A percentile compares a stretch with the other conserved stretches of the same genome.
Evolutionary conservation across 441 rosid species (phyloP).

Genomic region (Omphalea diandra): DNA sequence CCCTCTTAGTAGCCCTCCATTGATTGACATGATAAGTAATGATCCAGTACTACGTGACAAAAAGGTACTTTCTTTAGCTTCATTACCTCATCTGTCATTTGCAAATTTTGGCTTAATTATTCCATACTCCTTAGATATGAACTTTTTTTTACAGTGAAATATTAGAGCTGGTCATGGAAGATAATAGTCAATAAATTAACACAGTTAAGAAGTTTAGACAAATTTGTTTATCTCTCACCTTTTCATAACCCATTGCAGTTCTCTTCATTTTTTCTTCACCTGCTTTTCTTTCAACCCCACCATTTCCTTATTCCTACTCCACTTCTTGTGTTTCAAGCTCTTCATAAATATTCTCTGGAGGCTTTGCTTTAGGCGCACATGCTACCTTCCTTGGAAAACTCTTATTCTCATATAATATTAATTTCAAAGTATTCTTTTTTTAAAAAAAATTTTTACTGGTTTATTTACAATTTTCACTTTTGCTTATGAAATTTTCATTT

Average conservation of each 20-base stretch:
- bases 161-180: background rate
- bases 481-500: background rate
- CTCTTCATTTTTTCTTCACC: background rate
- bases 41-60: slow-evolving; percentile 87
- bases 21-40: slow-evolving; percentile 88
- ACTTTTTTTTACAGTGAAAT: background rate
- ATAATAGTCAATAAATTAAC: background rate
- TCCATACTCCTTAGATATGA: background rate
- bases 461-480: background rate
- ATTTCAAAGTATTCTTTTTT: background rate
- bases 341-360: background rate
- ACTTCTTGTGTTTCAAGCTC: background rate
- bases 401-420: background rate
- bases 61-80: slow-evolving; percentile 52
- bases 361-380: background rate
- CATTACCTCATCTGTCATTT: background rate
- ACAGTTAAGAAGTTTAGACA: background rate
- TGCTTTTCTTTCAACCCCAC: background rate
- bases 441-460: background rate
- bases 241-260: background rate
- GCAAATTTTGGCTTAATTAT: background rate
- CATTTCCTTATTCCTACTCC: background rate
- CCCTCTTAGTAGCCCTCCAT: slow-evolving; percentile 82
- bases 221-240: background rate
- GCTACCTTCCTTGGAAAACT: background rate